These are phyloP conservation scores for Flaveria ramosissima DNA, from an alignment of 129 eudicot genomes.

Conservation along the genomic window DNA sequence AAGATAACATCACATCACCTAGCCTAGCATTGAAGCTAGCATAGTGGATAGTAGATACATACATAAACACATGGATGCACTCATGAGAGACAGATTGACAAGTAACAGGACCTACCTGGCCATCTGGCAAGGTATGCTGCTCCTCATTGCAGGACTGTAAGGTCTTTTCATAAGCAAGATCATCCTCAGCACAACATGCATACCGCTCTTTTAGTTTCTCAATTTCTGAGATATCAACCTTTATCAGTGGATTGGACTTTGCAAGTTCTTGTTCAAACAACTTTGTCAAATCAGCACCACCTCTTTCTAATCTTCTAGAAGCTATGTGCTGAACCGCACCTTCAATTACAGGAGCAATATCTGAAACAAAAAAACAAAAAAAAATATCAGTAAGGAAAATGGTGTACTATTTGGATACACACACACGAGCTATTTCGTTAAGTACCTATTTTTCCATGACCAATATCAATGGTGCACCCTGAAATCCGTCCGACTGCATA, in stretches of 20 bases:
- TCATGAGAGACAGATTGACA: background rate
- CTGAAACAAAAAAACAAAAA: slow-evolving; percentile 41
- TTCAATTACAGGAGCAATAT: slow-evolving; percentile 99
- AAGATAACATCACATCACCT: too few relatives aligned
- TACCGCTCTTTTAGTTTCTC: slow-evolving; percentile 81
- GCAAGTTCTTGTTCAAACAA: slow-evolving; percentile 75
- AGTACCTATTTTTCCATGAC: slow-evolving; percentile 91
- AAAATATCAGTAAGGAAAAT: background rate
- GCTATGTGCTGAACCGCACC: slow-evolving; percentile 99
- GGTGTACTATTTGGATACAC: background rate
- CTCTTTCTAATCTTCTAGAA: slow-evolving; percentile 83
- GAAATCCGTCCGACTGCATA: slow-evolving; percentile 99
- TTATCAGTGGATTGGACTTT: slow-evolving; percentile 69
- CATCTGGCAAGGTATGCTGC: slow-evolving; percentile 94
- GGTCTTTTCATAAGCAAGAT: slow-evolving; percentile 63
- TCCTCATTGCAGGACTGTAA: slow-evolving; percentile 67
- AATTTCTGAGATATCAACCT: slow-evolving; percentile 59
- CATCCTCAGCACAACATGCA: slow-evolving; percentile 92
- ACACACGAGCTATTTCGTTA: background rate
- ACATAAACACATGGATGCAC: background rate
- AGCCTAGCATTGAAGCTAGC: too few relatives aligned
- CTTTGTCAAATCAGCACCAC: slow-evolving; percentile 89
- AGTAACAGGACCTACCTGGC: slow-evolving; percentile 60
- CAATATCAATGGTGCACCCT: slow-evolving; percentile 93
- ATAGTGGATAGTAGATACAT: background rate